A percentile compares a stretch with the other conserved stretches of the same genome.
Evolutionary conservation across 108 stramenopile species (phyloP).

Genomic region (Discostella pseudostelligera): DNA sequence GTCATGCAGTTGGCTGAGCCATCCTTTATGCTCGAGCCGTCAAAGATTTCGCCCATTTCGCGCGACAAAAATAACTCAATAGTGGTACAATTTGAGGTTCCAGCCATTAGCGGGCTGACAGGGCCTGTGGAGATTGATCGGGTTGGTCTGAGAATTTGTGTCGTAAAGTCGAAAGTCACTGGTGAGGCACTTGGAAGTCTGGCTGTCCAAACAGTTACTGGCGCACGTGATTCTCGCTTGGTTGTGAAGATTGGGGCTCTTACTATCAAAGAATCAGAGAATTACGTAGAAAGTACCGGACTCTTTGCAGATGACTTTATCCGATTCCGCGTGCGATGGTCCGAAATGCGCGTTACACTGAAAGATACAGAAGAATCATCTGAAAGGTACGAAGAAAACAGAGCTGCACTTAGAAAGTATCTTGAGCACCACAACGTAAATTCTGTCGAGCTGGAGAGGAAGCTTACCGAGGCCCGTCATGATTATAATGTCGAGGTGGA

Average conservation of each 20-base stretch:
- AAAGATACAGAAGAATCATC: conserved; percentile 51
- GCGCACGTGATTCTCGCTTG: conserved; percentile 62
- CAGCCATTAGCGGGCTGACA: conserved; percentile 54
- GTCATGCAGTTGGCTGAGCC: conserved; percentile 31
- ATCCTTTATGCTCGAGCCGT: conserved; percentile 33
- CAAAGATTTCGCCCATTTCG: conserved; percentile 40
- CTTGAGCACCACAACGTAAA: conserved; percentile 44
- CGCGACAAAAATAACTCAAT: conserved; percentile 47
- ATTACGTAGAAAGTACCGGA: conserved; percentile 10
- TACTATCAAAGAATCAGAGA: conserved; percentile 32
- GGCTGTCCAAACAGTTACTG: conserved; percentile 78
- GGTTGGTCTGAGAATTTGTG: conserved; percentile 65
- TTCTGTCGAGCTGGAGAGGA: conserved; percentile 40
- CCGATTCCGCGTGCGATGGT: conserved; percentile 76
- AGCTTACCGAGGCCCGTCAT: conserved; percentile 37
- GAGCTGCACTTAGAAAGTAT: conserved; percentile 39
- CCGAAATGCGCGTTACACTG: conserved; percentile 71
- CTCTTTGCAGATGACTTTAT: conserved; percentile 66
- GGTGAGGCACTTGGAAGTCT: conserved; percentile 72
- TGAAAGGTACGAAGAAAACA: conserved; percentile 40
- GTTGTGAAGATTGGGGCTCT: conserved; percentile 84
- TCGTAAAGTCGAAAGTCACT: conserved; percentile 41
- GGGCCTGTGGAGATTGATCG: conserved; percentile 59
- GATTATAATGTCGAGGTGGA: conserved; percentile 33
- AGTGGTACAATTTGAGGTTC: conserved; percentile 43